A percentile compares a stretch with the other conserved stretches of the same genome.
Conservation (phyloP, 2,329 filamentous ascomycete genomes). For the Didymella pinodella region DNA sequence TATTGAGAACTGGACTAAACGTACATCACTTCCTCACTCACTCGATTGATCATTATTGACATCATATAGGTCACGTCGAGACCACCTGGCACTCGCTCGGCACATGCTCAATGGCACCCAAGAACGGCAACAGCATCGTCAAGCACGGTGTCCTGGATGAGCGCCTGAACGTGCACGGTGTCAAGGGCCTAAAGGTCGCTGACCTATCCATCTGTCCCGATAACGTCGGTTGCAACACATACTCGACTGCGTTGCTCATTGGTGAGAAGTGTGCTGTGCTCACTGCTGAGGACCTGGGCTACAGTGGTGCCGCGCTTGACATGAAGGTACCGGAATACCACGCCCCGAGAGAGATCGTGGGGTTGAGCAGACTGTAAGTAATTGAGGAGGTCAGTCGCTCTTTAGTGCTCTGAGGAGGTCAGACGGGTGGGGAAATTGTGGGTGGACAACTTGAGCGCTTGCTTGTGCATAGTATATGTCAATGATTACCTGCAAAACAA, state of each 20-base stretch:
- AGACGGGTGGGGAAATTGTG: neutral
- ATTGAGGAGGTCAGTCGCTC: neutral
- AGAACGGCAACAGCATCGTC: constrained; percentile 79
- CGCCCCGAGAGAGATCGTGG: constrained; percentile 55
- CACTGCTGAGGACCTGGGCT: constrained; percentile 76
- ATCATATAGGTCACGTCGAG: constrained; percentile 66
- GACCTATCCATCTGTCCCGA: constrained; percentile 80
- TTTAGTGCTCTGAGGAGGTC: constrained; percentile 3
- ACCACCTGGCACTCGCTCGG: constrained; percentile 75
- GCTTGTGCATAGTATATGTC: constrained; percentile 4
- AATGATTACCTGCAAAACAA: neutral
- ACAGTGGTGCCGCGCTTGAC: constrained; percentile 74
- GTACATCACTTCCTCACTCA: constrained; percentile 29
- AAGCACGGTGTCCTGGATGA: constrained; percentile 81
- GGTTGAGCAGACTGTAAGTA: constrained; percentile 53
- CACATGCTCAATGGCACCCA: constrained; percentile 80
- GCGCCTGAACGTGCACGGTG: constrained; percentile 78
- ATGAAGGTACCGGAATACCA: constrained; percentile 72
- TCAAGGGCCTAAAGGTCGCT: constrained; percentile 78
- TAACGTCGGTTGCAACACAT: constrained; percentile 70
- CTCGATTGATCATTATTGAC: constrained; percentile 9
- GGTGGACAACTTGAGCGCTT: neutral
- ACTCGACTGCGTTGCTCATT: constrained; percentile 75
- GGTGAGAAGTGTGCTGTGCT: constrained; percentile 78
- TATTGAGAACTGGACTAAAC: constrained; percentile 69